Base-by-base conservation (phyloP, 345 rosid species). In the Aquilaria malaccensis region DNA sequence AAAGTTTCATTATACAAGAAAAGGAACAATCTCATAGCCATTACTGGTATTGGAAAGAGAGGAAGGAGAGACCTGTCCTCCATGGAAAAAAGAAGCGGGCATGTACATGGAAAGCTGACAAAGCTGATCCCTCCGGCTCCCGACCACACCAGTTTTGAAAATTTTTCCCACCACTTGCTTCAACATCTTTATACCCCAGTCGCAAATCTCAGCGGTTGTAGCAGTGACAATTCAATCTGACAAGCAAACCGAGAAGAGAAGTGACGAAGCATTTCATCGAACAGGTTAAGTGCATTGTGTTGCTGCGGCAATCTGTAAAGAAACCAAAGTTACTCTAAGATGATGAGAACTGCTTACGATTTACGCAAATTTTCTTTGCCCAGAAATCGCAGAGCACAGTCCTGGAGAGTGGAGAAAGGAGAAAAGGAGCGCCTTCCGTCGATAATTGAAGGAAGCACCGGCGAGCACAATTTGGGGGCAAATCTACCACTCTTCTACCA, bases 101-200 rank as follows among this genome's bases (percentile, higher is more conserved):
- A 79, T 56, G 60, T 13, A 73, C 49, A 81, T 47, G 60, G 63
- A 70, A 64, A 81, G 79, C 72, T 69, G 70, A 60, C 58, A 7
- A 50, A 75, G 72, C 74, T 71, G 76, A 67, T 63, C 72, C 30
- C 70, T 70, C 33, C 52, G 74, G 71, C 57, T 75, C 52, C 52
- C 61, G 49, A 61, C 50, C 45, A 68, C 45, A 30, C 67, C 65
- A 62, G 60, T 67, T 56, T 41, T 60, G 3, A 72, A 66, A 50
- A 68, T 68, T 76, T 75, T 77, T 56, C 67, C 60, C 65, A 81
- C 41, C 14, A 71, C 83, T 69, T 81, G 81, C 75, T 71, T 85
- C 74, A 83, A 73, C 85, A 81, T 81, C 30, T 58, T 65, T 59
- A 29, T 59, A 13, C 64, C 67, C 65, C 55, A 63, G 62, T 13